Base-by-base conservation (phyloP, 202 grass and related monocot genomes). In the Setaria italica region DNA sequence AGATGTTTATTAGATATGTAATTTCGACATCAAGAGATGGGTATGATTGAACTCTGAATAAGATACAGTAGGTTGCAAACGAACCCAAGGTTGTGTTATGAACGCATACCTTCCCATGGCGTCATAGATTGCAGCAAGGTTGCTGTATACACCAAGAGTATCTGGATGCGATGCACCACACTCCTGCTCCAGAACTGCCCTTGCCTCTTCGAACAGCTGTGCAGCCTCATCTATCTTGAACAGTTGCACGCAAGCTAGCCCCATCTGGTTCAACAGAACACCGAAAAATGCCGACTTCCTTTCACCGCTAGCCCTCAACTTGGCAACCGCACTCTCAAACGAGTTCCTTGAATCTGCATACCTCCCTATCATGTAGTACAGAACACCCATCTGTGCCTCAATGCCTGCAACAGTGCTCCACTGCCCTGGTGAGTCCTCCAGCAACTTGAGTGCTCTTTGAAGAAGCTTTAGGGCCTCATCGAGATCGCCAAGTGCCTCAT, bases 211-310 rank as follows among this genome's bases (percentile, higher is more conserved):
- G 83, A 99, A 99, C 74, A 99, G 82, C 72, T 96, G 92, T 1
- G 97, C 94, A 37, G 97, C 97, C 50, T 99, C 97, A 35, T 99
- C 90, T 66, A 99, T 97, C 89, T 99, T 99, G 91, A 99, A 99
- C 46, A 99, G 86, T 55, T 99, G 97, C 37, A 99, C 94, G 17
- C 94, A 96, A 76, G 97, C 92, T 73, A 99, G 88, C 37, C 92
- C 97, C 97, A 99, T 99, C 82, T 99, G 97, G 60, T 99, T 99
- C 68, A 99, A 73, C 5, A 99, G 78, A 71, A 99, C 92, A 13
- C 94, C 97, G 34, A 99, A 99, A 80, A 99, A 99, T 33, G 97
- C 97, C 0, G 91, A 96, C 70, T 95, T 99, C 83, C 92, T 94
- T 74, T 99, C 94, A 49, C 94, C 94, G 25, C 92, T 92, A 30